Conservation (phyloP, 2,329 filamentous ascomycete genomes). For the Plectosphaerella cucumerina region DNA sequence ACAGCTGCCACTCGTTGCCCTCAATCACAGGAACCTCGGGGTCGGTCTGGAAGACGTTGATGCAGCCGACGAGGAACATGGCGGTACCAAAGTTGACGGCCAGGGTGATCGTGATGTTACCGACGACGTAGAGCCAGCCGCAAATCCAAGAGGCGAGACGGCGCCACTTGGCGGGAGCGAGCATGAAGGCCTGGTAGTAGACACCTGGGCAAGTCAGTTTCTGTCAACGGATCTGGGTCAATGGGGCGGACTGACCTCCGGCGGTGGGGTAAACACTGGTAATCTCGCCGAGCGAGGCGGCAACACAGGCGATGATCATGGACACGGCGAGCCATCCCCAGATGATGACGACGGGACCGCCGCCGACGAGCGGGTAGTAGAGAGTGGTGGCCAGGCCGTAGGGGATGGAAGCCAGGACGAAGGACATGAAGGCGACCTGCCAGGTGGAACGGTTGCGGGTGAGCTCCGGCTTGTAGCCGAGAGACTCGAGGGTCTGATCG, state of each 20-base stretch:
- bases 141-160: constrained; percentile 65
- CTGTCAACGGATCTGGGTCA: not conserved
- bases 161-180: constrained; percentile 57
- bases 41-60: constrained; percentile 50
- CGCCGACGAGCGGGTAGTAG: constrained; percentile 61
- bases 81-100: constrained; percentile 79
- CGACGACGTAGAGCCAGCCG: constrained; percentile 73
- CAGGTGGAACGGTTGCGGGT: constrained; percentile 61
- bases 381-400: constrained; percentile 70
- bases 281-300: constrained; percentile 67
- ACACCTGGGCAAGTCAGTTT: constrained; percentile 37
- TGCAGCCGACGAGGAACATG: constrained; percentile 52
- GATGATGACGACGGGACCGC: constrained; percentile 65
- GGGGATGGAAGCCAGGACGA: constrained; percentile 70
- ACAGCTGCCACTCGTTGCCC: constrained; percentile 59
- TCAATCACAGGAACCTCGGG: constrained; percentile 39
- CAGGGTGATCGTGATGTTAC: constrained; percentile 79
- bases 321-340: constrained; percentile 70
- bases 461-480: constrained; percentile 65
- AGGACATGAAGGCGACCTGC: constrained; percentile 72
- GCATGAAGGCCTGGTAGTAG: constrained; percentile 77
- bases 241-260: constrained; percentile 44
- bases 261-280: constrained; percentile 74
- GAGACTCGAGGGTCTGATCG: constrained; percentile 57
- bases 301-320: constrained; percentile 67